These are phyloP conservation scores for Epithele typhae DNA, from an alignment of 768 basidiomycete genomes.

Conservation along the genomic window DNA sequence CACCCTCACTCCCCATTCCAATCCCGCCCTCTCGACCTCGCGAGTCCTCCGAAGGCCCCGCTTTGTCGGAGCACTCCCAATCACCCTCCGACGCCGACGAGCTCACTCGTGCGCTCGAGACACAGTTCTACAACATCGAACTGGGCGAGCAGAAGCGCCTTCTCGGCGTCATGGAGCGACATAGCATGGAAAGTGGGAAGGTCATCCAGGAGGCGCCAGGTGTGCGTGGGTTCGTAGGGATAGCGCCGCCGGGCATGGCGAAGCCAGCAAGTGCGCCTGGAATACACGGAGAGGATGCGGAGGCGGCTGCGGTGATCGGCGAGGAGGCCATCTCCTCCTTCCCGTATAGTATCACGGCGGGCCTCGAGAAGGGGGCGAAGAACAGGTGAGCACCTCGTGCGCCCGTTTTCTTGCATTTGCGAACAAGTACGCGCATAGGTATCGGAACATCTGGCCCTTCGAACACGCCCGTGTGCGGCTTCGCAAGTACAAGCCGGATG, in stretches of 20 bases:
- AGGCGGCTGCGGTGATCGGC: neutral
- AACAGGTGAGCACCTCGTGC: constrained; percentile 59
- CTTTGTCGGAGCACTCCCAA: neutral
- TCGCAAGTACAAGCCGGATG: constrained; percentile 27
- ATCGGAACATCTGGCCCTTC: constrained; percentile 97
- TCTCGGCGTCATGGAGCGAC: constrained; percentile 90
- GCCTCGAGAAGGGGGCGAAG: constrained; percentile 90
- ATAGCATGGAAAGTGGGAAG: constrained; percentile 55
- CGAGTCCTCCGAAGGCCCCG: neutral
- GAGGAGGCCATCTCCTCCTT: constrained; percentile 33
- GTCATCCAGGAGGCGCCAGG: constrained; percentile 14
- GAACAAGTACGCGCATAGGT: constrained; percentile 41
- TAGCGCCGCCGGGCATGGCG: neutral
- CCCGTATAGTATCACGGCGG: constrained; percentile 93
- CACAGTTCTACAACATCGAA: constrained; percentile 93
- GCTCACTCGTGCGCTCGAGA: constrained; percentile 69
- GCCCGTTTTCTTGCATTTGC: neutral
- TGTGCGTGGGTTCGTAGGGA: constrained; percentile 4
- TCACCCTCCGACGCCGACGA: constrained; percentile 46
- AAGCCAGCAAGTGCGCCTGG: constrained; percentile 7
- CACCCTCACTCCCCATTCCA: constrained; percentile 2
- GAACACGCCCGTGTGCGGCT: constrained; percentile 90
- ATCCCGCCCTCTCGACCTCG: neutral
- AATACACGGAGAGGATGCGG: neutral
- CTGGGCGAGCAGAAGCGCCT: constrained; percentile 85